Evolutionary conservation across 805 yeast species (phyloP), one percentile per base, ranked within the genome.

Genomic region (Candida incommunis): DNA sequence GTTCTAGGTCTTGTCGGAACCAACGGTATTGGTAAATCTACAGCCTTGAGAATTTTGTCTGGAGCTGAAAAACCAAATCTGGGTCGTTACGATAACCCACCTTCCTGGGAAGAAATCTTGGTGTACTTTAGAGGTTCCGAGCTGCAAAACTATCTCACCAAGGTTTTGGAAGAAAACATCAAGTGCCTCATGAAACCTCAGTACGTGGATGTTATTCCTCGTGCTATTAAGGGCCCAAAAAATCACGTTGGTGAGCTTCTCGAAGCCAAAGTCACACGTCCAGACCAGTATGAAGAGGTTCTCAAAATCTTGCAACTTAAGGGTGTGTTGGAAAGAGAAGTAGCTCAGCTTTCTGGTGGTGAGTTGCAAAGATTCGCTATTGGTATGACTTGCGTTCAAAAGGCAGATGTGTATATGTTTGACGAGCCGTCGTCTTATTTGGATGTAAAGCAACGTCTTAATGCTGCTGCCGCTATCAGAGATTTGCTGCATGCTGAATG

Each of bases 171-270:
- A 64, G 96, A 90, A 61, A 71, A 88, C 62, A 82, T 92, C 62
- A 88, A 82, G 68, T 94, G 97, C n/a, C 84, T 92, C 54, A 90
- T 90, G 61, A 92, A 92, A 70, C 99, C 99, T 7, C 99, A 92
- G 69, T 92, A 92, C 61, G 99, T 92, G 48, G 99, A 92, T 66
- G 90, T 87, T 69, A 78, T 92, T 54, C 97, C 98, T 55, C 79
- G 94, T 64, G 97, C 97, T 34, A 81, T 92, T 60, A 85, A 85
- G 67, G 87, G 96, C 41, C 88, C 94, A 15, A 82, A 78, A 58
- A 80, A 83, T 58, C 54, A 58, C 44, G 97, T 90, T 42, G 94
- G 90, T 45, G 87, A 78, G 52, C 73, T 90, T 45, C 69, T 90
- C 60, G 78, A 80, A 57, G 75, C 80, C 50, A 81, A 83, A 66